Conservation (phyloP, 1,284 basidiomycete species). For the Microbotryum scabiosae region DNA sequence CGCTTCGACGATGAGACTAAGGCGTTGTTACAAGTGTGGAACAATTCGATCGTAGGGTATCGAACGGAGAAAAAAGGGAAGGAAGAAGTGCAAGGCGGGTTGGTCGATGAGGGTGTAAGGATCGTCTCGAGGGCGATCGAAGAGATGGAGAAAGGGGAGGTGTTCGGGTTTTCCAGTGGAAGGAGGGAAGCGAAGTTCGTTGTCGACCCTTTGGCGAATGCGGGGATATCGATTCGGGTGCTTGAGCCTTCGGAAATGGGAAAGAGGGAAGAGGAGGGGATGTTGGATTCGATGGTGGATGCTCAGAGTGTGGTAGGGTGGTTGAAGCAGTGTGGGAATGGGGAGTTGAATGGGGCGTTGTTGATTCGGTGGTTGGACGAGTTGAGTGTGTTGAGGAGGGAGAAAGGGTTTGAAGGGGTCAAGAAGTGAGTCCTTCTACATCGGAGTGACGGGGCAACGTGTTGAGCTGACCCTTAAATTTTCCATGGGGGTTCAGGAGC, state of each 20-base stretch:
- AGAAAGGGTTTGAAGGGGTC: constrained; percentile 42
- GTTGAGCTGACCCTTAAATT: no score
- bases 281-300: constrained; percentile 57
- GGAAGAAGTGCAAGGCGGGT: constrained; percentile 47
- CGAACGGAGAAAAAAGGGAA: constrained; percentile 43
- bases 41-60: no score
- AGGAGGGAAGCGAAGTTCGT: constrained; percentile 11
- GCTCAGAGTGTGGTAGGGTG: constrained; percentile 58
- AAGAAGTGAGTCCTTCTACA: constrained; percentile 24
- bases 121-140: constrained; percentile 55
- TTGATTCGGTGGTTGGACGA: constrained; percentile 64
- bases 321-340: constrained; percentile 55
- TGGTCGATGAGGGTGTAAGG: constrained; percentile 48
- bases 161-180: constrained; percentile 6
- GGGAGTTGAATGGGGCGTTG: constrained; percentile 60
- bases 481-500: no score
- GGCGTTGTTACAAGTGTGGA: constrained; percentile 60
- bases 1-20: constrained; percentile 51
- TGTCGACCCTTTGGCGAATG: constrained; percentile 30
- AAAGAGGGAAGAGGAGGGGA: neutral
- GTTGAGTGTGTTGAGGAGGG: constrained; percentile 47
- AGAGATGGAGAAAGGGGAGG: constrained; percentile 45
- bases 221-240: constrained; percentile 18
- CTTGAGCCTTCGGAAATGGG: neutral
- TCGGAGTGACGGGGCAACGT: no score